Conservation (phyloP, 306 rosid species). For the Quercus gilva region DNA sequence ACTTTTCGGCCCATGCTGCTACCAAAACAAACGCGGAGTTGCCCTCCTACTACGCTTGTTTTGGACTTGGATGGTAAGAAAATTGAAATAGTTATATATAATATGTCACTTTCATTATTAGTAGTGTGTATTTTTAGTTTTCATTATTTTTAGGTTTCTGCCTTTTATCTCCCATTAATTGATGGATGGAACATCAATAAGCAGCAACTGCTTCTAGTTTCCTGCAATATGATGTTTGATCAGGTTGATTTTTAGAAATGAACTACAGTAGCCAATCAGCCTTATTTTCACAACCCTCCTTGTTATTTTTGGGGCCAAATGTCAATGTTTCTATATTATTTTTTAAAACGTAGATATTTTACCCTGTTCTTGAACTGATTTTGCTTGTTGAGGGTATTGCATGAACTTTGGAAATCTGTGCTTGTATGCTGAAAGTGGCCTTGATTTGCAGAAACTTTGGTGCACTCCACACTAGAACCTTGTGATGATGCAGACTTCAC, state of each 20-base stretch:
- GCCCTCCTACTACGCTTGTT: slow-evolving; percentile 91
- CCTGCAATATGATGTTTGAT: background rate
- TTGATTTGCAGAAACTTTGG: slow-evolving; percentile 87
- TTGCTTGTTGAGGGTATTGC: background rate
- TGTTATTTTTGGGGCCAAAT: background rate
- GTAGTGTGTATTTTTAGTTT: background rate
- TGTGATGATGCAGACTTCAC: slow-evolving; percentile 92
- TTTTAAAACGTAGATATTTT: background rate
- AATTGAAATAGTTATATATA: background rate
- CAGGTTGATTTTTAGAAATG: background rate
- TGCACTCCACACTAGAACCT: slow-evolving; percentile 90
- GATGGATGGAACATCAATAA: background rate
- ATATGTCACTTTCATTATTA: background rate
- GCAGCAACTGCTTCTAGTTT: background rate
- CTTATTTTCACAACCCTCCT: background rate
- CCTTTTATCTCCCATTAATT: background rate
- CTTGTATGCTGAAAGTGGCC: slow-evolving; percentile 18
- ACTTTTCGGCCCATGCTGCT: slow-evolving; percentile 82
- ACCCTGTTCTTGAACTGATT: background rate
- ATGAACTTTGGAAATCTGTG: background rate
- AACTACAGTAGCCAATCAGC: background rate
- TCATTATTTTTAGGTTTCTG: background rate
- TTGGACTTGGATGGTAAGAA: slow-evolving; percentile 96
- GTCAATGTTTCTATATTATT: background rate
- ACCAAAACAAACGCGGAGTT: slow-evolving; percentile 97